Percentiles rank a stretch among this genome's conserved stretches.
Conservation (phyloP, 2,329 filamentous ascomycete genomes). For the Alternaria ethzedia region DNA sequence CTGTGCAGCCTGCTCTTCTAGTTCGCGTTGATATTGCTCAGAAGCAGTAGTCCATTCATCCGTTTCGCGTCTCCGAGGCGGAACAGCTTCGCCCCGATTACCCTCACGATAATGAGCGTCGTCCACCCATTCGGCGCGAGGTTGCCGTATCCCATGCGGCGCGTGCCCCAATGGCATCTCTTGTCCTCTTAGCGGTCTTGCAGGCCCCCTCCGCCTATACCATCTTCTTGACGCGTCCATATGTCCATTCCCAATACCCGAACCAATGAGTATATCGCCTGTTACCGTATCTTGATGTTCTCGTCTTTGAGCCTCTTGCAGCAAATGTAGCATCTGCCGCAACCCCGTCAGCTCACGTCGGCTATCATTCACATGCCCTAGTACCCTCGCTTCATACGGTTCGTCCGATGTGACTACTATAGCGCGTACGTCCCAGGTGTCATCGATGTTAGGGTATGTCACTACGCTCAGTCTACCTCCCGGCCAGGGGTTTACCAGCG, state of each 20-base stretch:
- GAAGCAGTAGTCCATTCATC: neutral
- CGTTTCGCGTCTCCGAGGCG: neutral
- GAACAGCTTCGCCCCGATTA: neutral
- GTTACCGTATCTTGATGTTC: neutral
- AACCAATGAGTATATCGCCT: neutral
- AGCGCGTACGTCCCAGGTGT: neutral
- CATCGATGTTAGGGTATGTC: neutral
- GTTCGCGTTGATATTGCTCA: neutral
- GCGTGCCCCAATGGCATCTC: neutral
- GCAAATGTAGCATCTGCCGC: neutral
- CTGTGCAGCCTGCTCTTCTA: neutral
- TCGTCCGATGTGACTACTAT: neutral
- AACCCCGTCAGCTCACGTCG: neutral
- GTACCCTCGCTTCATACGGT: neutral
- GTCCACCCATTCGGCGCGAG: neutral
- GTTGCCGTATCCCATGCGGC: neutral
- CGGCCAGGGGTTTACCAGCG: neutral
- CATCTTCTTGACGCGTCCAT: fast-evolving
- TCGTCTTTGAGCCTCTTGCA: neutral
- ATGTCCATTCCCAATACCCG: neutral
- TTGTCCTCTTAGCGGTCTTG: neutral
- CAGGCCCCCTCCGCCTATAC: neutral
- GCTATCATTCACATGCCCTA: neutral
- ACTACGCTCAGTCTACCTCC: neutral
- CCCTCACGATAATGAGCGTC: neutral